Evolutionary conservation across 495 filamentous ascomycete genomes (phyloP).

Genomic region (Tetracladium setigerum): DNA sequence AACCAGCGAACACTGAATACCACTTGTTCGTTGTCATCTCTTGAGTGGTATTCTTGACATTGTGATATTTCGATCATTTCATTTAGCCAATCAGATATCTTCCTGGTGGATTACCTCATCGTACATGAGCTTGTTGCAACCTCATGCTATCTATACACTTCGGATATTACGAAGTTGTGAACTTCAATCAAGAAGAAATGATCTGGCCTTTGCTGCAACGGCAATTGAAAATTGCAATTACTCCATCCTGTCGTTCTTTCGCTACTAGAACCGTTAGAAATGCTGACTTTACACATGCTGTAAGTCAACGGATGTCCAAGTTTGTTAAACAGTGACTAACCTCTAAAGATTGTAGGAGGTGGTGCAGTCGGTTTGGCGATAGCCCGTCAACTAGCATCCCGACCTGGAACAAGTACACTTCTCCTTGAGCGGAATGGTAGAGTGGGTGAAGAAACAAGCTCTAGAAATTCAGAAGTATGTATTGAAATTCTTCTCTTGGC

Average conservation of each 20-base stretch:
- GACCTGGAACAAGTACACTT: conserved; percentile 52
- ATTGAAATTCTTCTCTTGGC: neutral
- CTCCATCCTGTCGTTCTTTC: conserved; percentile 6
- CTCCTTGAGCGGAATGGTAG: conserved; percentile 73
- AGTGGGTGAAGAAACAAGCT: conserved; percentile 85
- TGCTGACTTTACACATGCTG: conserved; percentile 80
- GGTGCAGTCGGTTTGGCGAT: conserved; percentile 91
- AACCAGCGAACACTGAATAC: too few species aligned
- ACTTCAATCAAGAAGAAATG: neutral
- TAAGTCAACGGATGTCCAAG: conserved; percentile 25
- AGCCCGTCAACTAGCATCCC: conserved; percentile 62
- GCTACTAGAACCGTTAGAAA: conserved; percentile 12
- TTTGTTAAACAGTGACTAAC: neutral
- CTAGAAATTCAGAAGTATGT: conserved; percentile 79
- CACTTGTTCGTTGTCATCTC: too few species aligned
- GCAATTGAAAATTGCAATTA: conserved; percentile 4
- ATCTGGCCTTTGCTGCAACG: conserved; percentile 6
- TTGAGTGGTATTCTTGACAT: too few species aligned
- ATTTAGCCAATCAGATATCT: too few species aligned
- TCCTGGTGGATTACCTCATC: too few species aligned
- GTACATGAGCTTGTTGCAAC: too few species aligned
- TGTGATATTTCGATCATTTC: too few species aligned
- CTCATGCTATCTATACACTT: too few species aligned
- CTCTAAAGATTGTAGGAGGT: conserved; percentile 70
- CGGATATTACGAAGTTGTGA: too few species aligned